Percentiles rank a stretch among this genome's conserved stretches.
Evolutionary conservation across 495 filamentous ascomycete species (phyloP).

Genomic region (Talaromyces ruber): DNA sequence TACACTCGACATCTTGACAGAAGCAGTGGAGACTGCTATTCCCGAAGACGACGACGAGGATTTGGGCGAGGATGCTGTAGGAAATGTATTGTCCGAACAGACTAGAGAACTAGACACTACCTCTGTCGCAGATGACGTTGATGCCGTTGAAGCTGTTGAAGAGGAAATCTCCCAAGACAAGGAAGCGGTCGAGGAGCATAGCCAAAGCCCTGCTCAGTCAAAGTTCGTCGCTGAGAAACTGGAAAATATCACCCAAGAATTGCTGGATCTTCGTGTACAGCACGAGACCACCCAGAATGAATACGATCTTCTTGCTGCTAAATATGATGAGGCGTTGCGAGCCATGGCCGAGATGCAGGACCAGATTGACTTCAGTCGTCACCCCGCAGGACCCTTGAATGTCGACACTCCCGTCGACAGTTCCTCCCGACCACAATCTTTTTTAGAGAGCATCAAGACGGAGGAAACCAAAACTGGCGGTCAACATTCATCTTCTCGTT

Average conservation of each 20-base stretch:
- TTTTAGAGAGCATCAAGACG: conserved; percentile 80
- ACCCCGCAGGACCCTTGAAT: conserved; percentile 51
- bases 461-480: conserved; percentile 66
- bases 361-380: conserved; percentile 71
- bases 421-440: conserved; percentile 69
- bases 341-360: conserved; percentile 79
- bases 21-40: conserved; percentile 44
- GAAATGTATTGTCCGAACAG: conserved; percentile 29
- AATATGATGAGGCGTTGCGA: conserved; percentile 84
- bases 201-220: conserved; percentile 68
- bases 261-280: conserved; percentile 81
- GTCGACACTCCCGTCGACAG: conserved; percentile 34
- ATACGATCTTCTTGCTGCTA: conserved; percentile 71
- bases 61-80: conserved; percentile 41
- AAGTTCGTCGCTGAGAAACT: conserved; percentile 89
- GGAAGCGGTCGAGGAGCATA: conserved; percentile 16
- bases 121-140: conserved; percentile 13
- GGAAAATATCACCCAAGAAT: conserved; percentile 84
- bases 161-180: conserved; percentile 23
- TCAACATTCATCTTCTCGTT: conserved; percentile 83
- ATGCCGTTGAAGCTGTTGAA: conserved; percentile 23
- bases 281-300: conserved; percentile 80
- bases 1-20: conserved; percentile 37
- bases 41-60: conserved; percentile 45
- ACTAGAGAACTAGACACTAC: conserved; percentile 10